Evolutionary conservation across 805 yeast species (phyloP), one percentile per base, ranked within the genome.

Genomic region (Candida tammaniensis): DNA sequence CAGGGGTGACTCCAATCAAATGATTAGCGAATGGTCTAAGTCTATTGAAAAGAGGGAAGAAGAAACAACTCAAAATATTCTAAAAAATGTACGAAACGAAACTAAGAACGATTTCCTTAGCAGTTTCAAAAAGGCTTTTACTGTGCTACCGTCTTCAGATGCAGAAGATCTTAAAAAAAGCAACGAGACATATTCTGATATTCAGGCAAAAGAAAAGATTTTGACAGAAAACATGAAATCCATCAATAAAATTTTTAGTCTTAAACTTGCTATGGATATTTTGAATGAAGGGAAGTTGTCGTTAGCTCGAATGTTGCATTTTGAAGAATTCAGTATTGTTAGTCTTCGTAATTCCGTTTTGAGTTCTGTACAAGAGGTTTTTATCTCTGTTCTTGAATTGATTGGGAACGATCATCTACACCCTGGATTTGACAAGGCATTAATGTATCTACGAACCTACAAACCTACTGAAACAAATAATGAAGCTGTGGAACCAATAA

Each of bases 341-440:
- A 49, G 60, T 3, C 47, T 58, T n/a, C 50, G 54, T 25, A 41
- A 47, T 23, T 66, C 59, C 27, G 52, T 64, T 8, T 52, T 64
- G 25, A 51, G 66, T 30, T 59, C 78, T 1, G 63, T 68, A 34
- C 77, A 75, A 51, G 75, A 72, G n/a, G 67, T 88, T 1, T 91
- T 87, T 51, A 78, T 80, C 12, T 76, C 74, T 22, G 71, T 84
- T 31, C 59, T 91, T 6, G 73, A 72, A 2, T 63, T 76, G 5
- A 63, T 91, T 11, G 83, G 89, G 9, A 69, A 69, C 12, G 66
- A 74, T n/a, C 98, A 93, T 57, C 69, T 93, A n/a, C 73, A 74
- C 42, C 78, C 78, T 0, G 98, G 97, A 0, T 93, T 93, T 54
- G 80, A 78, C 25, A 82, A 78, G 47, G 97, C 98, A 0, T 65